Conservation (phyloP, 2,329 filamentous ascomycete species). For the Iodosphaeria phyllophila region DNA sequence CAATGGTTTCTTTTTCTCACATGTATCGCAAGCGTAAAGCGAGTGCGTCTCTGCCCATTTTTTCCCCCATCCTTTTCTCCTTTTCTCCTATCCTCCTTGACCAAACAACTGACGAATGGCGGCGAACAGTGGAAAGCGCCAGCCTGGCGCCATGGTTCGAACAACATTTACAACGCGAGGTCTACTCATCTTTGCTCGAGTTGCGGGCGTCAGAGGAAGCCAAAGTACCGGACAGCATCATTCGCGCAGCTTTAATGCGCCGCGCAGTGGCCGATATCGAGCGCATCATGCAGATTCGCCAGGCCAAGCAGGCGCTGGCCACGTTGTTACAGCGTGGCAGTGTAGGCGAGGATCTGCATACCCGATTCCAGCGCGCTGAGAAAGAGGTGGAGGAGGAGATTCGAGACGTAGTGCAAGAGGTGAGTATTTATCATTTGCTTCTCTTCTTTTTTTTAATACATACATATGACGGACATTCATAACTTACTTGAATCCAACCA, state of each 20-base stretch:
- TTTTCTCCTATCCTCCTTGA: too few relatives aligned
- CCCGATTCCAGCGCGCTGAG: slow-evolving; percentile 79
- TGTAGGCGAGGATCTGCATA: slow-evolving; percentile 90
- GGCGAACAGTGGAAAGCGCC: slow-evolving; percentile 57
- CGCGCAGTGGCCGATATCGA: slow-evolving; percentile 86
- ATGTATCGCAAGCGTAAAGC: too few relatives aligned
- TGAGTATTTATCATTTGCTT: slow-evolving; percentile 19
- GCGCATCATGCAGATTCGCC: slow-evolving; percentile 74
- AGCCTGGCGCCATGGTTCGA: slow-evolving; percentile 91
- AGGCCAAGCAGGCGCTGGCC: slow-evolving; percentile 73
- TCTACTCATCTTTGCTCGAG: slow-evolving; percentile 86
- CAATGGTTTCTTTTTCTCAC: too few relatives aligned
- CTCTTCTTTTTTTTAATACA: too few relatives aligned
- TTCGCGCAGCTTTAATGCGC: slow-evolving; percentile 75
- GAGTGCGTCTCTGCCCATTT: too few relatives aligned
- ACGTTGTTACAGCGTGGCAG: slow-evolving; percentile 73
- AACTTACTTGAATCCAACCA: neutral
- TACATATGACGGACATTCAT: too few relatives aligned
- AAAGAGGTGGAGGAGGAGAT: slow-evolving; percentile 96
- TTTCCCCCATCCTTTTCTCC: too few relatives aligned
- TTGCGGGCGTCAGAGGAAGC: slow-evolving; percentile 46
- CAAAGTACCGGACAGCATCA: slow-evolving; percentile 60
- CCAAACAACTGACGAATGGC: too few relatives aligned
- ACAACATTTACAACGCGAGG: slow-evolving; percentile 74
- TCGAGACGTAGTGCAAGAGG: slow-evolving; percentile 83